Evolutionary conservation across 208 protist species (phyloP).

Genomic region (Crithidia fasciculata): DNA sequence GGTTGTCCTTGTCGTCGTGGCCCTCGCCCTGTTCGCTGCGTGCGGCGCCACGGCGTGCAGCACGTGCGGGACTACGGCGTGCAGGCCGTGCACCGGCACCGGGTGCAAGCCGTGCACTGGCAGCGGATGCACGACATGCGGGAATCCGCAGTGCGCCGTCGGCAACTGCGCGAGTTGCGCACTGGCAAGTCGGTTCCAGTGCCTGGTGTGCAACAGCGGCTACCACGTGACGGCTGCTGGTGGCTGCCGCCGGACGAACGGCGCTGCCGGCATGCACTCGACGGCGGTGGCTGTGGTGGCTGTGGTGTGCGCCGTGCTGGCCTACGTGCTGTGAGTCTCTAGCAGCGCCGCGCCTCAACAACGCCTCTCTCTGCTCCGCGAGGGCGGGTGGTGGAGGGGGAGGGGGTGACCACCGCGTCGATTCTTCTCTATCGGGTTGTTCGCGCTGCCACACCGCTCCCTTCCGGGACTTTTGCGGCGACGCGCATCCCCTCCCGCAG

Average conservation of each 20-base stretch:
- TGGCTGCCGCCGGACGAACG: conserved; percentile 6
- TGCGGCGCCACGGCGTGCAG: not conserved
- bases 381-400: too few species aligned
- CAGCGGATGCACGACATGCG: too few species aligned
- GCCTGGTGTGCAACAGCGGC: conserved; percentile 19
- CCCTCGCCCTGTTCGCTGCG: conserved; percentile 14
- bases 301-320: conserved; percentile 8
- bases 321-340: conserved; percentile 16
- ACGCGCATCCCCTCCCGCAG: too few species aligned
- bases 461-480: too few species aligned
- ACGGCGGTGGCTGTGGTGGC: conserved; percentile 11
- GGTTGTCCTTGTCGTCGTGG: conserved; percentile 11
- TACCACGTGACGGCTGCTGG: conserved; percentile 17
- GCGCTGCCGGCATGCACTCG: conserved; percentile 7
- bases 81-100: too few species aligned
- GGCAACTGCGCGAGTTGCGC: conserved; percentile 15
- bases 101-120: too few species aligned
- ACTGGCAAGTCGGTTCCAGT: conserved; percentile 12
- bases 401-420: too few species aligned
- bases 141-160: not conserved
- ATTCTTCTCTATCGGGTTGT: too few species aligned
- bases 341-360: too few species aligned
- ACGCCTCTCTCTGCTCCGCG: too few species aligned
- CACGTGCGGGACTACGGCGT: too few species aligned
- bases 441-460: too few species aligned